phyloP scores from a whole-genome alignment of 805 yeast genomes.

The Brettanomyces nanus region DNA sequence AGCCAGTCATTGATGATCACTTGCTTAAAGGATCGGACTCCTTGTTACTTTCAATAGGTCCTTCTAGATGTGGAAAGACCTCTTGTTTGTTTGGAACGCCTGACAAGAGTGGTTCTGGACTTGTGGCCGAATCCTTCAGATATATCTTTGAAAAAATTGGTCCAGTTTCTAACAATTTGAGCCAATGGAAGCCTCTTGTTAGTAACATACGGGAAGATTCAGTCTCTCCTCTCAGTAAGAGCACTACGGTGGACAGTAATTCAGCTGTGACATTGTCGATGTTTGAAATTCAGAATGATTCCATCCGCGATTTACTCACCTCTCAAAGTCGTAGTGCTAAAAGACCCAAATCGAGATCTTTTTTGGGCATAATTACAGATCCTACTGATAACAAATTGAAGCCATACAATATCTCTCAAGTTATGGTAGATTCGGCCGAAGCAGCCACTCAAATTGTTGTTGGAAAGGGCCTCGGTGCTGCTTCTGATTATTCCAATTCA shows the following conservation, averaged over 20 bases:
- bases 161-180: conserved; percentile 2
- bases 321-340: conserved; percentile 11
- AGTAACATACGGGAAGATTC: neutral
- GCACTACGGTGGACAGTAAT: neutral
- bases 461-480: too few species aligned
- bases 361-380: conserved; percentile 35
- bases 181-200: conserved; percentile 1
- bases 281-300: conserved; percentile 45
- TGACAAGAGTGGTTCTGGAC: conserved; percentile 9
- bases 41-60: conserved; percentile 41
- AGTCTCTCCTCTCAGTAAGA: neutral
- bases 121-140: conserved; percentile 13
- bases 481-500: neutral
- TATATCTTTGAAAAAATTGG: conserved; percentile 16
- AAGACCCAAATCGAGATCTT: conserved; percentile 16
- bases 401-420: conserved; percentile 34
- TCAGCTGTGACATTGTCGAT: conserved; percentile 40
- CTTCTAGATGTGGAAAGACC: conserved; percentile 50
- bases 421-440: conserved; percentile 20
- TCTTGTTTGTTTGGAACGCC: too few species aligned
- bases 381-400: conserved; percentile 34
- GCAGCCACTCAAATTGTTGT: neutral
- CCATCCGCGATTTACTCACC: conserved; percentile 30
- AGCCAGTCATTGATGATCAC: conserved; percentile 25
- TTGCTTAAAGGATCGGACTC: conserved; percentile 30